These are phyloP conservation scores for Carpinus fangiana DNA, from an alignment of 306 rosid genomes.

Conservation along the genomic window DNA sequence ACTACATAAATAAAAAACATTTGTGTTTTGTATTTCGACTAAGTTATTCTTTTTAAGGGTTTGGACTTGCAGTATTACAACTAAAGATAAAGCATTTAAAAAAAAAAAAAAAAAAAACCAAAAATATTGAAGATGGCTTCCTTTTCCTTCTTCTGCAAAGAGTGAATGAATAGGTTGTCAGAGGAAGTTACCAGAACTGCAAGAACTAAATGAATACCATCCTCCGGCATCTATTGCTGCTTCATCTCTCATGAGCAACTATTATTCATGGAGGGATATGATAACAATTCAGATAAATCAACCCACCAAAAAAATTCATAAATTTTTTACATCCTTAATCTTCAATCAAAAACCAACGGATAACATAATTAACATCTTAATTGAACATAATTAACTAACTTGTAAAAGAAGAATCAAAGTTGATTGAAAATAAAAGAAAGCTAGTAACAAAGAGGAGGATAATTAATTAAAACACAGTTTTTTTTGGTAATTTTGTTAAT, in stretches of 20 bases:
- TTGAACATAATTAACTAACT: conserved; percentile 47
- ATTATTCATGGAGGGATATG: conserved; percentile 18
- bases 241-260: conserved; percentile 51
- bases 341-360: conserved; percentile 42
- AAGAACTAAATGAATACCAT: conserved; percentile 24
- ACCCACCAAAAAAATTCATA: conserved; percentile 42
- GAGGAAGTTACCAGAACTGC: conserved; percentile 47
- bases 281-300: conserved; percentile 7
- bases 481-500: conserved; percentile 31
- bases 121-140: conserved; percentile 5
- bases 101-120: background rate
- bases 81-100: background rate
- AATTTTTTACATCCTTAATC: conserved; percentile 60
- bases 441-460: background rate
- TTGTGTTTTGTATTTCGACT: background rate
- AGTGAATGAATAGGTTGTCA: conserved; percentile 45
- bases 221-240: conserved; percentile 20
- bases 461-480: conserved; percentile 10
- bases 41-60: conserved; percentile 21
- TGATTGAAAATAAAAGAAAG: conserved; percentile 10
- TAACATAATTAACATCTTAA: conserved; percentile 41
- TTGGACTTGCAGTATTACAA: conserved; percentile 32
- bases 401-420: conserved; percentile 55
- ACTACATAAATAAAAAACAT: background rate
- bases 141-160: conserved; percentile 35